These are phyloP conservation scores for Amphicarpaea edgeworthii DNA, from an alignment of 306 rosid species.

Conservation along the genomic window DNA sequence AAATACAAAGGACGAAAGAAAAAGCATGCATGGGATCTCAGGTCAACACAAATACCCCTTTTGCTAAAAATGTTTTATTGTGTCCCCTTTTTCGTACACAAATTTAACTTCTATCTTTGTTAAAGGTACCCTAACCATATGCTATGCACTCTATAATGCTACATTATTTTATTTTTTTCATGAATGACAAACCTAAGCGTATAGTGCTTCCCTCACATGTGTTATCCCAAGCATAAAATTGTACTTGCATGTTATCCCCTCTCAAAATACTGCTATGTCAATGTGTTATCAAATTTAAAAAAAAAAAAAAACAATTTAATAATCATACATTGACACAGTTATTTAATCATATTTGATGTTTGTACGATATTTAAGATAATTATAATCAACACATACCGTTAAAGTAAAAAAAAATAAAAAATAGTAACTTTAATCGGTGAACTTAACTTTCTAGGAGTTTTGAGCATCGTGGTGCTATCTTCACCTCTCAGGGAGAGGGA, in stretches of 20 bases:
- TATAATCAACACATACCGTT: too few species aligned
- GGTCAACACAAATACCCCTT: slow-evolving; percentile 59
- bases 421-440: not conserved
- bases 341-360: too few species aligned
- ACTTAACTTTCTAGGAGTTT: not conserved
- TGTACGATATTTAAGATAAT: too few species aligned
- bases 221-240: slow-evolving; percentile 55
- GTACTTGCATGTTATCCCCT: slow-evolving; percentile 50
- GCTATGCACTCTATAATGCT: slow-evolving; percentile 20
- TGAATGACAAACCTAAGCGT: slow-evolving; percentile 41
- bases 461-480: slow-evolving; percentile 8
- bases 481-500: not conserved
- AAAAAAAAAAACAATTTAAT: too few species aligned
- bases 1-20: slow-evolving; percentile 47
- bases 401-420: too few species aligned
- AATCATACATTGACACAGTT: too few species aligned
- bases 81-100: slow-evolving; percentile 47
- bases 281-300: slow-evolving; percentile 37
- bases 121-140: slow-evolving; percentile 28
- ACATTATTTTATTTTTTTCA: slow-evolving; percentile 33
- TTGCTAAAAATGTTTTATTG: slow-evolving; percentile 51
- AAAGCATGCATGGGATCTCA: slow-evolving; percentile 54
- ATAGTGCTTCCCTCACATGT: slow-evolving; percentile 54
- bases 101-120: slow-evolving; percentile 4
- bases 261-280: slow-evolving; percentile 37